Evolutionary conservation across 495 filamentous ascomycete genomes (phyloP), one percentile per base, ranked within the genome.

Genomic region (Cenococcum geophilum): DNA sequence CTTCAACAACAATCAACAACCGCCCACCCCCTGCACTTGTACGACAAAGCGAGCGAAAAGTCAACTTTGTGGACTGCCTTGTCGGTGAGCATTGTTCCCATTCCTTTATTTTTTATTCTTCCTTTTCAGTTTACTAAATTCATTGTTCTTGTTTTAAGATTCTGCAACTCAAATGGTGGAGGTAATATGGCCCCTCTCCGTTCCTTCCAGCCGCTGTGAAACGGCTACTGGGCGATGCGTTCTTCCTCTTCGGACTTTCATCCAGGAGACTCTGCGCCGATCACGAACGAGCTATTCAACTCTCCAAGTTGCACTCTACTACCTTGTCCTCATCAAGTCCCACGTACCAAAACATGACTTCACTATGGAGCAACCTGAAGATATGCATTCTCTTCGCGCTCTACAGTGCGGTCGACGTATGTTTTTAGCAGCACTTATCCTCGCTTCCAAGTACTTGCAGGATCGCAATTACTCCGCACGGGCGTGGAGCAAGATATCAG

Each of bases 401-500:
- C 86, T 97, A 72, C 92, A 95, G 75, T 98, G 93, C 78, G 93
- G 93, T 55, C 89, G 93, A 59, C 88, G 93, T 47, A 98, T 98
- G 91, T 97, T 98, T 71, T 79, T 98, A 57, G 88, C 95, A 16
- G 89, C 89, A 12, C 78, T 97, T 64, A 96, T 97, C 67, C 79
- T 97, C 50, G 90, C 91, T 2, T 97, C 93, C 22, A 98, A 98
- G 76, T 98, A 96, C 73, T 79, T 97, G 43, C 93, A 98, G 73
- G 93, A 98, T 73, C 87, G 93, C 48, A 98, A 97, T 74, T 98
- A 92, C 74, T 97, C 95, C 8, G 91, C 93, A 43, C 83, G 91
- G 37, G 93, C 93, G 21, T 98, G 93, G 93, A 97, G 93, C 73
- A 97, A 95, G 78, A 97, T 98, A 55, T 97, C 92, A 21, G 92